These are phyloP conservation scores for Chalciporus piperatus DNA, from an alignment of 768 basidiomycete genomes.

Conservation along the genomic window DNA sequence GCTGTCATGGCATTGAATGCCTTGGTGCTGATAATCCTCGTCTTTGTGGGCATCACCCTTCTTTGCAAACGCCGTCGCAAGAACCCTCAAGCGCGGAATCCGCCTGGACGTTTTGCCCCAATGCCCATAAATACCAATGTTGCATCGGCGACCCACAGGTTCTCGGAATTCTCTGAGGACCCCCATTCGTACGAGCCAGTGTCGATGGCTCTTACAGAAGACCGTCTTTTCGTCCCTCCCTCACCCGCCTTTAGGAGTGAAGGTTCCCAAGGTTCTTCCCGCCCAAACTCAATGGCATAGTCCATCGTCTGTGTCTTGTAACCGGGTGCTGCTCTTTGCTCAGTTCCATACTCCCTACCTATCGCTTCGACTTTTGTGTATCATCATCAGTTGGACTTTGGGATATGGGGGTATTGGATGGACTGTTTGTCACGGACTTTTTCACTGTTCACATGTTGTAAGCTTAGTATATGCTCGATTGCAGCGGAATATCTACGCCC, in stretches of 20 bases:
- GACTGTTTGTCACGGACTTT: slow-evolving; percentile 5
- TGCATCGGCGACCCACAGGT: slow-evolving; percentile 23
- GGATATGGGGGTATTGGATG: slow-evolving; percentile 1
- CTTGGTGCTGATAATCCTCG: slow-evolving; percentile 57
- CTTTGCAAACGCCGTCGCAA: slow-evolving; percentile 50
- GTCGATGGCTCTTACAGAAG: slow-evolving; percentile 47
- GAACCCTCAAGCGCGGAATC: slow-evolving; percentile 34
- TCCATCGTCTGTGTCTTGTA: neutral
- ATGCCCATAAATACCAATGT: slow-evolving; percentile 46
- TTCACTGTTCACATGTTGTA: neutral
- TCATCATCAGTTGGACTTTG: slow-evolving; percentile 1
- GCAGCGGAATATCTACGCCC: neutral
- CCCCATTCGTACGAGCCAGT: slow-evolving; percentile 69
- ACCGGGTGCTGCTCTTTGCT: neutral
- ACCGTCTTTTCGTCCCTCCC: slow-evolving; percentile 52
- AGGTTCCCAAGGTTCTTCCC: slow-evolving; percentile 13
- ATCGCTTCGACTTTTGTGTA: slow-evolving; percentile 18
- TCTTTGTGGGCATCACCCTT: slow-evolving; percentile 49
- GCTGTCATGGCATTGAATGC: slow-evolving; percentile 78
- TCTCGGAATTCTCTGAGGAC: slow-evolving; percentile 37
- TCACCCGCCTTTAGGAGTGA: slow-evolving; percentile 53
- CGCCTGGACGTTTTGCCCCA: slow-evolving; percentile 48
- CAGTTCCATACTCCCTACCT: neutral
- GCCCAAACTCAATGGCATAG: slow-evolving; percentile 45
- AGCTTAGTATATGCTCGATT: neutral